Evolutionary conservation across 768 basidiomycete genomes (phyloP).

Genomic region (button mushroom (Agaricus bisporus)): DNA sequence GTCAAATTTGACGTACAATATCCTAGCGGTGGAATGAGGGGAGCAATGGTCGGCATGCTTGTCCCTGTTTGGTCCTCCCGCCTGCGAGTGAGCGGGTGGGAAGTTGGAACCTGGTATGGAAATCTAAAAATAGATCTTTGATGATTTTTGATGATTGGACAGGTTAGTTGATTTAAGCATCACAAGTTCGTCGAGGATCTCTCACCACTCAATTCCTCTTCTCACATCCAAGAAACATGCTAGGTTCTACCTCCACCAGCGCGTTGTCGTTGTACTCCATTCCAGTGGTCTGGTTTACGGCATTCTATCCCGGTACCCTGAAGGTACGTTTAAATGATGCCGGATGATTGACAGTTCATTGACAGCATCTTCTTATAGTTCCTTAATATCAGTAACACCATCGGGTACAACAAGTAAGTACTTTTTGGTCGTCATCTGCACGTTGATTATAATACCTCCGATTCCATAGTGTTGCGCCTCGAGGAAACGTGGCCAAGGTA

Average conservation of each 20-base stretch:
- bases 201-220: background rate
- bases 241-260: slow-evolving; percentile 6
- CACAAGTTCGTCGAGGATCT: background rate
- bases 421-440: background rate
- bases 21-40: no score
- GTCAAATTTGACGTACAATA: no score
- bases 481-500: slow-evolving; percentile 20
- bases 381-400: slow-evolving; percentile 19
- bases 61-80: no score
- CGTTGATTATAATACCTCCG: background rate
- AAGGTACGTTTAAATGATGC: slow-evolving; percentile 18
- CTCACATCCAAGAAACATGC: background rate
- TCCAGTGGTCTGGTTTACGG: slow-evolving; percentile 27
- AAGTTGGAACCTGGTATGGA: no score
- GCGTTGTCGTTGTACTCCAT: slow-evolving; percentile 32
- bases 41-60: no score
- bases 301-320: slow-evolving; percentile 24
- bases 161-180: no score
- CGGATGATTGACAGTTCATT: background rate
- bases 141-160: no score
- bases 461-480: slow-evolving; percentile 24
- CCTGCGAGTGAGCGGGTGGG: no score
- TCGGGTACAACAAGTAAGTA: slow-evolving; percentile 30
- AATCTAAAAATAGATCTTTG: no score
- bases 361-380: slow-evolving; percentile 13